phyloP scores from a whole-genome alignment of 176 grass and related monocot species.

The Lolium perenne region DNA sequence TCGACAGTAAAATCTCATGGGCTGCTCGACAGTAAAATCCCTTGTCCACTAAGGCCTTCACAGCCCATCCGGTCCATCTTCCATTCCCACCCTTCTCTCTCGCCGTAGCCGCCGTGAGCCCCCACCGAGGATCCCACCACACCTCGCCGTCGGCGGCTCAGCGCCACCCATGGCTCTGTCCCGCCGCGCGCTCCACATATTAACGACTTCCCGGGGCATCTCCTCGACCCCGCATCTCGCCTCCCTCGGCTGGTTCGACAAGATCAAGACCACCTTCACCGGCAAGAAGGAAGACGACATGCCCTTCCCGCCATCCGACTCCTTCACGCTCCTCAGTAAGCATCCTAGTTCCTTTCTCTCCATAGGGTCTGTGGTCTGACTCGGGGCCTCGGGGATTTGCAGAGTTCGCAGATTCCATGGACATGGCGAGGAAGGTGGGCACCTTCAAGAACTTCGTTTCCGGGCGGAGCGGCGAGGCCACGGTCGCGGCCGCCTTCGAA shows the following conservation, averaged over 20 bases:
- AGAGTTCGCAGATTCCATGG: slow-evolving; percentile 92
- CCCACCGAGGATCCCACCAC: too few species aligned
- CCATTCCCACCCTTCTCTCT: too few species aligned
- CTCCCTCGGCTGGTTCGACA: slow-evolving; percentile 86
- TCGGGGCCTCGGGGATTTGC: not conserved
- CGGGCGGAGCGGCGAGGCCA: slow-evolving; percentile 66
- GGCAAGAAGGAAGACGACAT: slow-evolving; percentile 57
- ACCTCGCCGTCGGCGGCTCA: too few species aligned
- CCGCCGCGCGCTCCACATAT: too few species aligned
- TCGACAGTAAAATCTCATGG: too few species aligned
- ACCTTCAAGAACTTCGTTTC: slow-evolving; percentile 79
- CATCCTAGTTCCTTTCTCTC: not conserved
- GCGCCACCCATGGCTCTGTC: too few species aligned
- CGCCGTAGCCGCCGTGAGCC: too few species aligned
- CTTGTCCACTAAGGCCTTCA: too few species aligned
- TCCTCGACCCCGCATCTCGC: slow-evolving; percentile 68
- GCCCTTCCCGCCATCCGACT: slow-evolving; percentile 21
- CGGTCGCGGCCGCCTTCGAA: slow-evolving; percentile 62
- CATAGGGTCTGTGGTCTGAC: too few species aligned
- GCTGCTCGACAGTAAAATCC: too few species aligned
- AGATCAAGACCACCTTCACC: slow-evolving; percentile 91
- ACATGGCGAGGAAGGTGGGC: slow-evolving; percentile 78
- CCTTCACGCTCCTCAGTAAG: slow-evolving; percentile 78
- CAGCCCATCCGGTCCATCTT: too few species aligned
- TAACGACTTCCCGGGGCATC: slow-evolving; percentile 39